A percentile compares a stretch with the other conserved stretches of the same genome.
phyloP scores from a whole-genome alignment of 805 yeast species.

The Sugiyamaella lignohabitans region DNA sequence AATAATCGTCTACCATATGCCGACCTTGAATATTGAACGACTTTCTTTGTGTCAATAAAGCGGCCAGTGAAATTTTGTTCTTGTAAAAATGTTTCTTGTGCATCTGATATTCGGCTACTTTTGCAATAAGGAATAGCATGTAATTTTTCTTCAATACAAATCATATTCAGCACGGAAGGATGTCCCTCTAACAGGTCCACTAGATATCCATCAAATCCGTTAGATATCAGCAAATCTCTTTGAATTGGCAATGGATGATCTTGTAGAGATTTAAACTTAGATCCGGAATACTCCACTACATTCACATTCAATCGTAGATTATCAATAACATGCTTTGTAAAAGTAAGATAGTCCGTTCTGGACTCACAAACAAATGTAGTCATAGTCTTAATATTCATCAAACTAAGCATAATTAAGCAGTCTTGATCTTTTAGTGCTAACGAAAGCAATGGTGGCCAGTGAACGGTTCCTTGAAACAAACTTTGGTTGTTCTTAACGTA shows the following conservation, averaged over 20 bases:
- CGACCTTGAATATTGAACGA: constrained; percentile 50
- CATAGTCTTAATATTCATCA: constrained; percentile 48
- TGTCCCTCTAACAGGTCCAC: constrained; percentile 73
- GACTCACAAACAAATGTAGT: constrained; percentile 58
- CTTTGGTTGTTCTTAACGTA: constrained; percentile 37
- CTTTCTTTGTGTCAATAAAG: constrained; percentile 53
- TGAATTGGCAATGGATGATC: constrained; percentile 20
- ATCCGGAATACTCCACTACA: constrained; percentile 37
- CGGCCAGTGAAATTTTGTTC: constrained; percentile 46
- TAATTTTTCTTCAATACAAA: constrained; percentile 45
- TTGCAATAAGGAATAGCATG: constrained; percentile 58
- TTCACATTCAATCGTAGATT: constrained; percentile 42
- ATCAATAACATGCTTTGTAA: constrained; percentile 41
- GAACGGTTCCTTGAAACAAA: constrained; percentile 40
- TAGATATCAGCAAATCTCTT: constrained; percentile 30
- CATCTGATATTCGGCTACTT: constrained; percentile 11
- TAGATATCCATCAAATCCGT: constrained; percentile 78
- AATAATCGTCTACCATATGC: constrained; percentile 56
- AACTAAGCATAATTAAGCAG: constrained; percentile 52
- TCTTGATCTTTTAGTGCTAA: constrained; percentile 46
- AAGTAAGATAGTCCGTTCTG: constrained; percentile 41
- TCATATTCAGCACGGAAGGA: constrained; percentile 58
- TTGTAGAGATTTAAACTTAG: constrained; percentile 23
- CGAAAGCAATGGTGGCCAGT: constrained; percentile 70
- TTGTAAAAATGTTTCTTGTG: constrained; percentile 12